Evolutionary conservation across 257 asterid genomes (phyloP).

Genomic region (Nicotiana otophora): DNA sequence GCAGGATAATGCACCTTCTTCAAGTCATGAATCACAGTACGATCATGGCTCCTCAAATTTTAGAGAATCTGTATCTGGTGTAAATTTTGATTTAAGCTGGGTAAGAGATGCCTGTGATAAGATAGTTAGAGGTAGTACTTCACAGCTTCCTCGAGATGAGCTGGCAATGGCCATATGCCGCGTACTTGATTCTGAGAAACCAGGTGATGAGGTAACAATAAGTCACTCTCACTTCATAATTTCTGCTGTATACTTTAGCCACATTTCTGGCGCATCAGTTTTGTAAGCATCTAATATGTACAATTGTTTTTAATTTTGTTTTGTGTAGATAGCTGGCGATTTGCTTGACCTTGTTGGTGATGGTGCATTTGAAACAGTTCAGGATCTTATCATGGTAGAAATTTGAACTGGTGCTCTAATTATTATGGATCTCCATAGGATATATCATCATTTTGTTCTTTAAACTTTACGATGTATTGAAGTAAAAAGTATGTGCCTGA

Average conservation of each 20-base stretch:
- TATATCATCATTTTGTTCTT: not conserved
- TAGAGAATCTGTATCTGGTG: constrained; percentile 29
- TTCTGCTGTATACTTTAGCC: constrained; percentile 12
- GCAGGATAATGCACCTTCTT: constrained; percentile 35
- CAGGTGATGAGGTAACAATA: constrained; percentile 87
- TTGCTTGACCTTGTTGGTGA: constrained; percentile 97
- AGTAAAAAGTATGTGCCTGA: not conserved
- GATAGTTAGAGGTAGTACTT: constrained; percentile 62
- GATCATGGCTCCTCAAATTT: constrained; percentile 30
- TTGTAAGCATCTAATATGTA: constrained; percentile 10
- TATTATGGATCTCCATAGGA: not conserved
- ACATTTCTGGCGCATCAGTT: constrained; percentile 10
- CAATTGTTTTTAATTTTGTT: constrained; percentile 15
- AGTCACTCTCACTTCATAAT: constrained; percentile 8
- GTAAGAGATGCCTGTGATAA: constrained; percentile 71
- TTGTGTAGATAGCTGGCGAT: constrained; percentile 78
- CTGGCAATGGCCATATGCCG: constrained; percentile 94
- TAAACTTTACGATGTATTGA: not conserved
- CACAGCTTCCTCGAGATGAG: constrained; percentile 91
- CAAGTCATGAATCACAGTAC: constrained; percentile 37
- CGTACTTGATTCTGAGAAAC: constrained; percentile 88
- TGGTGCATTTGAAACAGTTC: constrained; percentile 87
- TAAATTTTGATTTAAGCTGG: constrained; percentile 76
- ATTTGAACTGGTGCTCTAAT: not conserved
- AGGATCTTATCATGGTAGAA: constrained; percentile 76